Base-by-base conservation (phyloP, 257 asterid genomes). In the Dorcoceras hygrometricum region DNA sequence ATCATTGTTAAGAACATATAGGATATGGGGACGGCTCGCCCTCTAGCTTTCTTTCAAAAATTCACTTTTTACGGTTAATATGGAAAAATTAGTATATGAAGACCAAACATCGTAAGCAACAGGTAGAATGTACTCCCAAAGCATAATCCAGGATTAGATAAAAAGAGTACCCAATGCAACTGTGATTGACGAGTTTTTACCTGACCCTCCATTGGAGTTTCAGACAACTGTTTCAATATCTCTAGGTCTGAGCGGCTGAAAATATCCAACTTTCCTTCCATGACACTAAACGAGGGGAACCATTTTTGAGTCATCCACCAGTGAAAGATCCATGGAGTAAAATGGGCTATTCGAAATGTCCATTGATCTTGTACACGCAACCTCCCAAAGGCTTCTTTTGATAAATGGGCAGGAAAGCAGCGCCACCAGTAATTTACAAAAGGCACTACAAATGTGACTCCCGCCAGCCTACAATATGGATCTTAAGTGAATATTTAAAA, bases 261-360 rank as follows among this genome's bases (percentile, higher is more conserved):
- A 48, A 32, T 22, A 8, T 79, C 80, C 26, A 69, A 61, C 63
- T 63, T 84, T 50, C 97, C 97, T 54, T 75, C 72, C 68, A 66
- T 4, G 32, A 77, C 24, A 70, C 89, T 92, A 46, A 92, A 54
- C 65, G 84, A 67, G 23, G 82, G 86, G 78, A 92, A 74, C 93
- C 86, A 81, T 69, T 86, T 86, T 70, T 87, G 98, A 69, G 89
- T 87, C 95, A 92, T 81, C 96, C 96, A 92, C 93, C 90, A 87
- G 75, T 89, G 19, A 5, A 87, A 59, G 65, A 92, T 76, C 93
- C 91, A 89, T 1, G 98, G 96, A 32, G 95, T 69, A 51, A 87
- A 78, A 76, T 71, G 96, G 8, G 84, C 98, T 31, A 85, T 68
- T 9, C 82, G 79, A 58, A 89, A 76, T 23, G 92, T 58, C 85